These are phyloP conservation scores for Trichophyton schoenleinii DNA, from an alignment of 2,329 filamentous ascomycete species.

Conservation along the genomic window DNA sequence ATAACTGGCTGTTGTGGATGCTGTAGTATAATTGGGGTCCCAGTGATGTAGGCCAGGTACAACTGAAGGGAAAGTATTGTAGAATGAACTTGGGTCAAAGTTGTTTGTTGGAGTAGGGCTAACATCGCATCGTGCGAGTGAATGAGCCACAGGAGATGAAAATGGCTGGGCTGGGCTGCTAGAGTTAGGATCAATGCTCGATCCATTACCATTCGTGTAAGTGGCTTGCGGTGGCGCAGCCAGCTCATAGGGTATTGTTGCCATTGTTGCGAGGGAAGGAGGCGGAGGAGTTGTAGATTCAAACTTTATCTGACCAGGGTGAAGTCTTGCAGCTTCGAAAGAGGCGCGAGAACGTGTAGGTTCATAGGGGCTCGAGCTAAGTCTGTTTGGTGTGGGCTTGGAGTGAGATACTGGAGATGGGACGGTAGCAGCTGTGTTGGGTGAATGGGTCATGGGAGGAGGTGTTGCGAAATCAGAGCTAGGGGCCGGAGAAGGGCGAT, in stretches of 20 bases:
- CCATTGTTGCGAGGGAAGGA: not conserved
- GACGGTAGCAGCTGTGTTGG: slow-evolving; percentile 18
- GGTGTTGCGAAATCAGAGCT: slow-evolving; percentile 29
- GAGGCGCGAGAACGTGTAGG: not conserved
- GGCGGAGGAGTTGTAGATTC: not conserved
- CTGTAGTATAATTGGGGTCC: slow-evolving; percentile 30
- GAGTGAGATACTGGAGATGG: not conserved
- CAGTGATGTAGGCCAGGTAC: slow-evolving; percentile 31
- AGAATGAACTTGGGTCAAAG: slow-evolving; percentile 28
- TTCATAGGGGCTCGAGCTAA: not conserved
- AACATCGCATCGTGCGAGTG: not conserved
- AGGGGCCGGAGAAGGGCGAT: slow-evolving; percentile 30
- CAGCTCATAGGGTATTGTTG: not conserved
- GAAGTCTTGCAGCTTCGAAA: not conserved
- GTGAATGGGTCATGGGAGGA: slow-evolving; percentile 30
- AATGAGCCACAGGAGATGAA: slow-evolving; percentile 5
- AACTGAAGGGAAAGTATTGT: slow-evolving; percentile 30
- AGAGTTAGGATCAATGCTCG: not conserved
- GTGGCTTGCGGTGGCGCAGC: not conserved
- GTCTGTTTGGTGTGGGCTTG: not conserved
- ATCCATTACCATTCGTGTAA: not conserved
- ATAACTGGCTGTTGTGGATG: slow-evolving; percentile 26
- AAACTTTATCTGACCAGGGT: not conserved
- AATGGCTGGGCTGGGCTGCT: not conserved
- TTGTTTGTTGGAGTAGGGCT: slow-evolving; percentile 17